Evolutionary conservation across 495 filamentous ascomycete species (phyloP), one percentile per base, ranked within the genome.

Genomic region (Filosporella fistucella): DNA sequence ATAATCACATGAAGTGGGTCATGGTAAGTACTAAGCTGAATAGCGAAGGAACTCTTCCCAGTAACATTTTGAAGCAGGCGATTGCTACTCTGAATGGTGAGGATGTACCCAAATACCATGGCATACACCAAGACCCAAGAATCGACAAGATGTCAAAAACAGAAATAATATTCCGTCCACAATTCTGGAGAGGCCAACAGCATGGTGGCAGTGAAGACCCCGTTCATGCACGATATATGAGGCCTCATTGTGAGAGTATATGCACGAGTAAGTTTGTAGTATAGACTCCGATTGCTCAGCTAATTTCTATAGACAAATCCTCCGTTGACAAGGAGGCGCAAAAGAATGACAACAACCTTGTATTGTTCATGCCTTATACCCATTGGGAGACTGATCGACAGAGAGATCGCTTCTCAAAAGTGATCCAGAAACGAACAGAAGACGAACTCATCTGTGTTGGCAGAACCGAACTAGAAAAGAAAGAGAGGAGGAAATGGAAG

Each of bases 281-380:
- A 35, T 4, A 35, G 12, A n/a, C 12, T n/a, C n/a, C 13, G 64
- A n/a, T 57, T 58, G 38, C 54, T 44, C n/a, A 16, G 51, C 63
- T 66, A 41, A 46, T 47, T 13, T 42, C 13, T 40, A 18, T 13
- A 40, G 36, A n/a, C n/a, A n/a, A n/a, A n/a, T n/a, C n/a, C n/a
- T n/a, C n/a, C n/a, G n/a, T n/a, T n/a, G n/a, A n/a, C n/a, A n/a
- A 64, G 3, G 7, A 43, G 12, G 51, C 56, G 7, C 60, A 59
- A 0, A 60, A 55, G 18, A 69, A 69, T n/a, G n/a, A n/a, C n/a
- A n/a, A n/a, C n/a, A n/a, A n/a, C n/a, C n/a, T n/a, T n/a, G n/a
- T n/a, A n/a, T n/a, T n/a, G n/a, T n/a, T n/a, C n/a, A 85, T 85
- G 80, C 82, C 81, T 1, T 87, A 83, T 48, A 62, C 86, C 3